Evolutionary conservation across 805 yeast species (phyloP), one percentile per base, ranked within the genome.

Genomic region (Myxozyma melibiosi): DNA sequence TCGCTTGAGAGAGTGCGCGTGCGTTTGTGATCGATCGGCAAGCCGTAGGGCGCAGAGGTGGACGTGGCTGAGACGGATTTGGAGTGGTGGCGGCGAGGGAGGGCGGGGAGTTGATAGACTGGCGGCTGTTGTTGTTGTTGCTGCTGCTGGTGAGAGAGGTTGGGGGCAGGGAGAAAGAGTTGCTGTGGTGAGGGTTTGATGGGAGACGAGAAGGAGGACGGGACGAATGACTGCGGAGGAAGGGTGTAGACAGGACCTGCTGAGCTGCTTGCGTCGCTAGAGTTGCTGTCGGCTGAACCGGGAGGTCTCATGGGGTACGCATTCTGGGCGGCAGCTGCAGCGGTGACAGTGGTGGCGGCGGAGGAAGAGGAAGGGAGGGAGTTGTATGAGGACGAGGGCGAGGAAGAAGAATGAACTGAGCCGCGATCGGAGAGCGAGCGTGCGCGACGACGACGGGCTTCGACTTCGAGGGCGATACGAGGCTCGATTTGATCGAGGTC

Each of bases 401-500:
- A 25, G n/a, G 48, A 43, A 24, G 48, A 14, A 43, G 39, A 4
- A 6, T 9, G 30, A 9, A 27, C 30, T 13, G 48, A 33, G 22
- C 42, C 27, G 22, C n/a, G 46, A n/a, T 16, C 46, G 16, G 42
- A 11, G 18, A 46, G 30, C 16, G 47, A 35, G 13, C 37, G 41
- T 24, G 30, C 11, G 7, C 24, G 51, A 18, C 18, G 42, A 25
- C 46, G 52, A 14, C 55, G 52, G 20, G 39, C 41, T 9, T 55
- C 62, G 34, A 46, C 60, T 38, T 58, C 63, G 24, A 55, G 44
- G 4, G 63, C 63, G 24, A 72, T 60, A 38, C 62, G 63, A 14
- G 75, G 75, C 59, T 73, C 76, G 40, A 73, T 69, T 14, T 69
- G 44, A 45, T 72, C 75, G 30, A 73, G 61, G 34, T 66, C 66